These are phyloP conservation scores for Heritiera littoralis DNA, from an alignment of 345 rosid genomes.

Conservation along the genomic window DNA sequence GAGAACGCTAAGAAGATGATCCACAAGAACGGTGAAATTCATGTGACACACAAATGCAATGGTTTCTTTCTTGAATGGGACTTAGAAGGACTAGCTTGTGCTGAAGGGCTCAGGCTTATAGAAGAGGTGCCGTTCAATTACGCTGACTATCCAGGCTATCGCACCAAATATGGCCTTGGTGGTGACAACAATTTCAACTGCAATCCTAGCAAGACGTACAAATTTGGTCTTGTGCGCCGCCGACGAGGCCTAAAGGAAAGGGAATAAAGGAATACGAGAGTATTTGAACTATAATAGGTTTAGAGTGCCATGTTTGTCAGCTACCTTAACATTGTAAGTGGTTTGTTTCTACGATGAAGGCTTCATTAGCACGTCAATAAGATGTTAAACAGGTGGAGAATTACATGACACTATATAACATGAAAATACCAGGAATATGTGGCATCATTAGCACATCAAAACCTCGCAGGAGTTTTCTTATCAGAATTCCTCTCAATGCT, in stretches of 20 bases:
- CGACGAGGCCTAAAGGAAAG: neutral
- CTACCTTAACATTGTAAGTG: too few species aligned
- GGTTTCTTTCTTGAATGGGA: slow-evolving; percentile 50
- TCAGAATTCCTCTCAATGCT: too few species aligned
- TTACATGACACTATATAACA: too few species aligned
- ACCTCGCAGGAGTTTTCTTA: too few species aligned
- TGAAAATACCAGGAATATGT: too few species aligned
- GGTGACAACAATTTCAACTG: slow-evolving; percentile 18
- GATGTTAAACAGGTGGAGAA: too few species aligned
- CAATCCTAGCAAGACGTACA: slow-evolving; percentile 19
- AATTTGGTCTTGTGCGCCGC: neutral
- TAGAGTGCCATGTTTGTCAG: too few species aligned
- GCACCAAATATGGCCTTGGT: slow-evolving; percentile 34
- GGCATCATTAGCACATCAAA: too few species aligned
- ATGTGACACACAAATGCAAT: slow-evolving; percentile 48
- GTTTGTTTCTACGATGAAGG: too few species aligned
- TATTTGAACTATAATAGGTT: too few species aligned
- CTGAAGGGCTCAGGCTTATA: slow-evolving; percentile 33
- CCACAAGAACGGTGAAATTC: slow-evolving; percentile 47
- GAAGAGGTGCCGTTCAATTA: slow-evolving; percentile 23
- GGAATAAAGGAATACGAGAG: too few species aligned
- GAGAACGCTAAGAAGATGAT: slow-evolving; percentile 44
- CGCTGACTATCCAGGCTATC: slow-evolving; percentile 47
- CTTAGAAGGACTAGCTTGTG: slow-evolving; percentile 32
- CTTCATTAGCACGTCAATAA: too few species aligned